Base-by-base conservation (phyloP, 1,284 basidiomycete genomes). In the Pseudozyma sp. region DNA sequence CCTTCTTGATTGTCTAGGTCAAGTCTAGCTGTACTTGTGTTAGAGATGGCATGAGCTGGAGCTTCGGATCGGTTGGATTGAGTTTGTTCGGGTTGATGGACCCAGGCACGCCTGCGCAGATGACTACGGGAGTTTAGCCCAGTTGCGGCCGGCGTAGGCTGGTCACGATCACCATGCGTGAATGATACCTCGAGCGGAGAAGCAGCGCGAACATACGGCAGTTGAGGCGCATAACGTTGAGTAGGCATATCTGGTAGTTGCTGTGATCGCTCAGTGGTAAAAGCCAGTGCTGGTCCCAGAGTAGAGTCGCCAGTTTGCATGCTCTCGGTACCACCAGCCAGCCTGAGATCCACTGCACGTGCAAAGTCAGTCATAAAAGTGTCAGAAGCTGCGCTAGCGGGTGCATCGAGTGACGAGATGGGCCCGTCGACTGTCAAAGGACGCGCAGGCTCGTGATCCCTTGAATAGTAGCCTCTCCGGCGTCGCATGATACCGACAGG, bases 181-280 rank as follows among this genome's bases (percentile, higher is more conserved):
- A 72, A 72, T 1, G 70, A 36, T 7, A 72, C 35, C 31, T 45
- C 36, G 39, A 72, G 59, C 7, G 70, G 70, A 18, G 70, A 72
- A 19, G 64, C 60, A 25, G 60, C 64, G 8, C 70, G 70, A 3
- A 67, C 55, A 39, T 68, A 51, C 9, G 70, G 70, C 40, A 72
- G 36, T 25, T 72, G 70, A 8, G 70, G 70, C 16, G 63, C 55
- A 31, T 16, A 31, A 9, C 53, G 61, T 18, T 52, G 58, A 6
- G 31, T 5, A 1, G 44, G 31, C 7, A 13, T 21, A 36, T 9
- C 5, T 35, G 45, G 21, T 16, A 38, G 35, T 40, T 21, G 51
- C 13, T 10, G 38, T 19, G 51, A n/a, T 39, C 16, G 31, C 18
- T 3, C 19, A 1, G 16, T 40, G 40, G 12, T 36, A 43, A 12